Evolutionary conservation across 805 yeast genomes (phyloP), one percentile per base, ranked within the genome.

Genomic region (Kazachstania viticola): DNA sequence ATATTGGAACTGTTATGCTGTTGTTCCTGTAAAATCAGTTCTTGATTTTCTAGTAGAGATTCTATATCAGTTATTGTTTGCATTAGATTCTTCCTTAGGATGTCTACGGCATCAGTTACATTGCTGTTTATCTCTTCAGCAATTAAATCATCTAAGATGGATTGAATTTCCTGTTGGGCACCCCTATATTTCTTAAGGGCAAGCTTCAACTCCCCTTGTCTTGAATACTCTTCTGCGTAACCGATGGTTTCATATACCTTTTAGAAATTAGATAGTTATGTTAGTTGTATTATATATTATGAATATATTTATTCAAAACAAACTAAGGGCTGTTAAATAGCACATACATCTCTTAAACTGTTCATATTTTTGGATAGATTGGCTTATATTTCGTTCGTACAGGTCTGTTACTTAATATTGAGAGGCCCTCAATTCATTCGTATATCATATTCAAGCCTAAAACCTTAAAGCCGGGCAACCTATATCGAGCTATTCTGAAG

Each of bases 231-330:
- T 38, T 75, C 79, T 1, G 79, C 81, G 28, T 57, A 61, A 34
- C 66, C 68, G 14, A 73, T 71, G 4, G 65, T 48, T 18, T 62
- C 62, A 39, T 71, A 73, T 2, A 69, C 69, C 69, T 69, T 14
- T 5, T n/a, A n/a, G n/a, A n/a, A n/a, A n/a, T n/a, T n/a, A n/a
- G n/a, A n/a, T n/a, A n/a, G n/a, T n/a, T n/a, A n/a, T n/a, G n/a
- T n/a, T n/a, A n/a, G n/a, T n/a, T n/a, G n/a, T n/a, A n/a, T n/a
- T n/a, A n/a, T n/a, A n/a, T n/a, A n/a, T n/a, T n/a, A n/a, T n/a
- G n/a, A n/a, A n/a, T n/a, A n/a, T n/a, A n/a, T n/a, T n/a, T n/a
- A n/a, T n/a, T n/a, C n/a, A n/a, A n/a, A n/a, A n/a, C n/a, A n/a
- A n/a, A n/a, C n/a, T n/a, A n/a, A n/a, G n/a, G n/a, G n/a, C n/a